phyloP scores from a whole-genome alignment of 148 eudicot genomes.

The Amaranthus hypochondriacus region DNA sequence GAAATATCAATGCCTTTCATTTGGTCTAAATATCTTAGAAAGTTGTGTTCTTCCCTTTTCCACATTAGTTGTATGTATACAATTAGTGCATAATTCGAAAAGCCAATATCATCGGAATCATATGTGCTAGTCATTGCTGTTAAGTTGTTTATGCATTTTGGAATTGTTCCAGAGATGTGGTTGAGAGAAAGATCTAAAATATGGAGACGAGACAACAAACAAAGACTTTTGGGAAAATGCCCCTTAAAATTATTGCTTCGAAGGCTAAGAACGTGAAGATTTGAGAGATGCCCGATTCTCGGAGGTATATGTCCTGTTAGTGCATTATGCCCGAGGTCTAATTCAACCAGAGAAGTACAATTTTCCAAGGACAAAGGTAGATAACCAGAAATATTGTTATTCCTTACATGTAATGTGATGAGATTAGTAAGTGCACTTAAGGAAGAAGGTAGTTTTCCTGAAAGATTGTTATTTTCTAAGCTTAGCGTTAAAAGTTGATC shows the following conservation, averaged over 20 bases:
- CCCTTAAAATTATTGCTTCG: slow-evolving; percentile 14
- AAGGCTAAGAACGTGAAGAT: background rate
- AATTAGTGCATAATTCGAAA: background rate
- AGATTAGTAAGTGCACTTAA: too few relatives aligned
- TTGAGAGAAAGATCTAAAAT: slow-evolving; percentile 16
- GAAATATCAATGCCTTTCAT: slow-evolving; percentile 10
- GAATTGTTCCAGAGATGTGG: slow-evolving; percentile 14
- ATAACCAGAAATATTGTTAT: background rate
- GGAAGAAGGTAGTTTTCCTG: too few relatives aligned
- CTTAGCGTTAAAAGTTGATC: too few relatives aligned
- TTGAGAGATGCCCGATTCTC: background rate
- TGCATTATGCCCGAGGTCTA: slow-evolving; percentile 16
- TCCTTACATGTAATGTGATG: too few relatives aligned
- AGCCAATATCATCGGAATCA: background rate
- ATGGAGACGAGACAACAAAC: slow-evolving; percentile 8
- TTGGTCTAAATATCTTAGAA: background rate
- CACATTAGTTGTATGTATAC: slow-evolving; percentile 1
- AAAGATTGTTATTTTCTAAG: too few relatives aligned
- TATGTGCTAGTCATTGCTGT: background rate
- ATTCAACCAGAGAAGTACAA: background rate
- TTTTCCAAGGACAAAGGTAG: slow-evolving; percentile 7
- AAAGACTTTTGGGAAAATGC: slow-evolving; percentile 8
- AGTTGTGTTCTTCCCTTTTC: slow-evolving; percentile 13
- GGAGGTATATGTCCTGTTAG: slow-evolving; percentile 12
- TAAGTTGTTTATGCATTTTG: slow-evolving; percentile 15